Evolutionary conservation across 1,284 basidiomycete genomes (phyloP), one percentile per base, ranked within the genome.

Genomic region (Phylloboletellus chloephorus): DNA sequence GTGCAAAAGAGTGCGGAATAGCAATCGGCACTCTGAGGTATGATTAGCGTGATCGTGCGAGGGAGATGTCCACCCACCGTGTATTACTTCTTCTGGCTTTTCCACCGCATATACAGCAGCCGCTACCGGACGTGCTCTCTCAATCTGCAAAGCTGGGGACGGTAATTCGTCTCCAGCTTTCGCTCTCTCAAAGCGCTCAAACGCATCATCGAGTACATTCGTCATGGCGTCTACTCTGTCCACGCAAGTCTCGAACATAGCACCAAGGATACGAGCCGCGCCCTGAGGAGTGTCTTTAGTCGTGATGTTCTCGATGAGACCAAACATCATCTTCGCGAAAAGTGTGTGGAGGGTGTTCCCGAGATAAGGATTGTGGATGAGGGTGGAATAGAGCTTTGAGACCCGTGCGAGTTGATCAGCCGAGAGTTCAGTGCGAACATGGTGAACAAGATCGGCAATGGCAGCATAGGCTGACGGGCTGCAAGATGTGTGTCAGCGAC

Each of bases 311-410:
- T 98, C 96, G 39, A 91, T 78, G 24, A 97, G 74, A 49, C 87
- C 91, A 57, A 92, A 88, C 54, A 98, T 82, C 63, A 97, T 82
- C 67, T 98, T 98, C 47, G 88, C 87, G 51, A 90, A 93, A 66
- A 98, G 78, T 11, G 89, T 89, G 60, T 98, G 93, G 26, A 95
- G 81, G 41, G 78, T 82, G 48, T 79, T 84, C 9, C 81, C 77
- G 37, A 95, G 75, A 10, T 87, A 82, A 2, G 90, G 78, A 58
- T 98, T 94, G 65, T 98, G 95, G 34, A 98, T 76, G 54, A 92
- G 82, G 42, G 84, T 82, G 5, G 90, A 86, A 60, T 92, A 97
- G 46, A 91, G 79, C 52, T 88, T 80, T 21, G 95, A 82, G 47
- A 96, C 79, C 7, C 81, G 79, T 11, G 79, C 74, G 17, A 98